A percentile compares a stretch with the other conserved stretches of the same genome.
These are phyloP conservation scores for Carpinus fangiana DNA, from an alignment of 306 rosid genomes.

Conservation along the genomic window DNA sequence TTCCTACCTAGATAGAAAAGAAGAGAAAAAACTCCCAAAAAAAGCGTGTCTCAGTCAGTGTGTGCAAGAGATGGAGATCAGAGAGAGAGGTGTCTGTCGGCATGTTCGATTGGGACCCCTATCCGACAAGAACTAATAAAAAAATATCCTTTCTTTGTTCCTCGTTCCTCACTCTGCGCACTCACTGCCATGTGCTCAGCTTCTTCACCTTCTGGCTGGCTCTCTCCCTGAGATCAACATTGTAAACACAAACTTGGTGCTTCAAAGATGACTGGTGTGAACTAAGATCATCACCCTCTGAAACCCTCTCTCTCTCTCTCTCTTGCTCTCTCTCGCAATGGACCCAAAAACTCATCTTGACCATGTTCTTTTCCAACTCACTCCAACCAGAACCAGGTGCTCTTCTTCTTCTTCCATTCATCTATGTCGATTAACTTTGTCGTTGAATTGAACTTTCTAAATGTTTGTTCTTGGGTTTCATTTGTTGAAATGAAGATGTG, in stretches of 20 bases:
- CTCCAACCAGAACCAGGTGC: constrained; percentile 97
- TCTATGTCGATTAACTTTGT: constrained; percentile 10
- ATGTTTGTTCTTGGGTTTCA: not conserved
- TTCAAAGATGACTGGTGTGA: constrained; percentile 11
- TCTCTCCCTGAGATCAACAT: constrained; percentile 17
- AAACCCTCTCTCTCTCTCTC: constrained; percentile 16
- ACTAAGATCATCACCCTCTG: constrained; percentile 31
- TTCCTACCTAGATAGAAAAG: constrained; percentile 9
- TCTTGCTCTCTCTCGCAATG: constrained; percentile 46
- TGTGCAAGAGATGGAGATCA: not conserved
- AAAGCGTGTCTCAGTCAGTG: not conserved
- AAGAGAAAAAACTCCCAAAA: not conserved
- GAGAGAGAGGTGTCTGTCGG: constrained; percentile 31
- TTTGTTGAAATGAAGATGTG: constrained; percentile 72
- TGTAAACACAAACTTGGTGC: constrained; percentile 14
- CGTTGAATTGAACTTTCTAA: constrained; percentile 18
- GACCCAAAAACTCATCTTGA: constrained; percentile 80
- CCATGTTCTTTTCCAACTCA: constrained; percentile 94
- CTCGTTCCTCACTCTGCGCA: constrained; percentile 20
- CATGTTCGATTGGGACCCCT: constrained; percentile 63
- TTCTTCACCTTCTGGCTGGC: constrained; percentile 37
- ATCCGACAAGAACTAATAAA: constrained; percentile 29
- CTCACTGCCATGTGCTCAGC: constrained; percentile 58
- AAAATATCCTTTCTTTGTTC: constrained; percentile 10
- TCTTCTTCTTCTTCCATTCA: constrained; percentile 4